Base-by-base conservation (phyloP, 2,329 filamentous ascomycete species). In the Aspergillus hortae region DNA sequence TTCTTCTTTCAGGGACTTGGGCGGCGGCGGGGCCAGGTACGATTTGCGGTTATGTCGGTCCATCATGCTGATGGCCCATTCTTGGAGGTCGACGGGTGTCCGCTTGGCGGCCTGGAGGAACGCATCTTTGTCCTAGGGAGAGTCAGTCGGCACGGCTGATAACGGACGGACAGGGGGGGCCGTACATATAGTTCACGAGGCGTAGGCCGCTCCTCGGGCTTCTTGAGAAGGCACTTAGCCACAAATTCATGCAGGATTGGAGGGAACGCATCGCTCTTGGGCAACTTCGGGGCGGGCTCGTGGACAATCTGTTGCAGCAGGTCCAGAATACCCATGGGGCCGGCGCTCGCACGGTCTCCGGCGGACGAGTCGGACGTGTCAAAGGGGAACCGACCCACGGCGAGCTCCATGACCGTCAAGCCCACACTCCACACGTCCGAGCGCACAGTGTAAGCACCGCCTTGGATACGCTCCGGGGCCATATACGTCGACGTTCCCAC, bases 391-490 rank as follows among this genome's bases (percentile, higher is more conserved):
- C 95, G 92, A 59, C 94, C 94, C 67, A 99, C 96, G 32, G 94
- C 94, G 61, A 99, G 77, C 73, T 99, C 94, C 92, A 99, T 97
- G 56, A 99, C 85, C 0, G 87, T 88, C 60, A 99, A 78, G 30
- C 94, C 94, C 57, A 96, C 95, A 81, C 92, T 96, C 94, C 94
- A 99, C 4, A 99, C 94, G 70, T 99, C 94, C 11, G 92, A 96
- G 73, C 96, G 96, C 65, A 99, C 92, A 0, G 92, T 96, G 74
- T 99, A 99, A 64, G 90, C 91, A 58, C 94, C 91, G 56, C 94
- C 94, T 70, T 97, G 92, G 61, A 99, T 99, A 71, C 94, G 85
- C 77, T 99, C 94, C 0, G 94, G 94, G 0, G 94, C 94, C 94
- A 99, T 99, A 78, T 99, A 99, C 51, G 94, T 99, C 35, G 94